Conservation (phyloP, 257 asterid genomes). For the Leptodermis oblonga region DNA sequence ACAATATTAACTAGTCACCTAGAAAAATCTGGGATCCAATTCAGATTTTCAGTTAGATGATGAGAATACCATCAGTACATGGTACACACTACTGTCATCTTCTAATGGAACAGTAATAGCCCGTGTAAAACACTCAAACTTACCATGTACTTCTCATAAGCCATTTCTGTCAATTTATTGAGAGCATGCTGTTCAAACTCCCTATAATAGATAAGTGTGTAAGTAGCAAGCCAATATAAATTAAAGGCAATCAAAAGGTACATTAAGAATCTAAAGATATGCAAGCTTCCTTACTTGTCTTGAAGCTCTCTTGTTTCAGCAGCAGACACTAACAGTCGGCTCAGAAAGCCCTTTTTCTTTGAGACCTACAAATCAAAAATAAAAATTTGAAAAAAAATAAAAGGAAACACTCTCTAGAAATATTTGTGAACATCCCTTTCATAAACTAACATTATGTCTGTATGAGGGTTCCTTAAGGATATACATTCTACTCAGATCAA, state of each 20-base stretch:
- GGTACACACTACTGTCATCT: neutral
- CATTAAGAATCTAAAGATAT: slow-evolving; percentile 17
- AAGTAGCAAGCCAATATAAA: slow-evolving; percentile 14
- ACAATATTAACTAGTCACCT: neutral
- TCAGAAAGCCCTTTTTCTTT: slow-evolving; percentile 50
- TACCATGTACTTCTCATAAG: slow-evolving; percentile 88
- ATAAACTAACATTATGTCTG: neutral
- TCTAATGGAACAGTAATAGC: slow-evolving; percentile 9
- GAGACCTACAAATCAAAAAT: slow-evolving; percentile 47
- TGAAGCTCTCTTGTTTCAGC: slow-evolving; percentile 59
- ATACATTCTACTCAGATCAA: neutral
- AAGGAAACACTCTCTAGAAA: slow-evolving; percentile 4
- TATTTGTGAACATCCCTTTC: neutral
- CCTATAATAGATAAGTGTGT: slow-evolving; percentile 39
- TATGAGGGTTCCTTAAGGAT: neutral
- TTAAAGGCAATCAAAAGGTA: slow-evolving; percentile 14
- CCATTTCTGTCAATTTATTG: slow-evolving; percentile 73
- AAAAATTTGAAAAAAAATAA: neutral
- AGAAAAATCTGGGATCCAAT: slow-evolving; percentile 1
- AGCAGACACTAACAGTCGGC: slow-evolving; percentile 50
- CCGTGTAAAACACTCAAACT: slow-evolving; percentile 24
- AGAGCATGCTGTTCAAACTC: slow-evolving; percentile 71
- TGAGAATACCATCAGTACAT: neutral
- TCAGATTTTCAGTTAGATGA: slow-evolving; percentile 1
- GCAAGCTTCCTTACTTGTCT: slow-evolving; percentile 45